phyloP scores from a whole-genome alignment of 1,284 basidiomycete genomes.

The Lentinula novae-zelandiae region DNA sequence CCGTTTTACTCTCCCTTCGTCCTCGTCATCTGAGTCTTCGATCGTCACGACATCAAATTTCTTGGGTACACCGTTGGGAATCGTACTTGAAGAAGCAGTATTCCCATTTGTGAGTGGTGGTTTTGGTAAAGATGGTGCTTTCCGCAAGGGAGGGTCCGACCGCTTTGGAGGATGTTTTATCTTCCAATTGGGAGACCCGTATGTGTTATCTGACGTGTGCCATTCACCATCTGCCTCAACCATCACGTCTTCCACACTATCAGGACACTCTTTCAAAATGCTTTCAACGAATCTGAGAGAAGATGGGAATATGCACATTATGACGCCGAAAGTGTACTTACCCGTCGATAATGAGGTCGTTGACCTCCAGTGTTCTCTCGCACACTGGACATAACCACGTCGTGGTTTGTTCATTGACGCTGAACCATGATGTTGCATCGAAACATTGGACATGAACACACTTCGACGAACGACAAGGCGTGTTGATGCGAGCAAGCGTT shows the following conservation, averaged over 20 bases:
- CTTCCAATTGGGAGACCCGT: constrained; percentile 72
- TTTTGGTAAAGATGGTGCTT: constrained; percentile 29
- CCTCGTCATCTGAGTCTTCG: constrained; percentile 73
- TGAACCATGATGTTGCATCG: constrained; percentile 92
- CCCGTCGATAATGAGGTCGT: constrained; percentile 91
- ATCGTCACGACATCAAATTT: constrained; percentile 38
- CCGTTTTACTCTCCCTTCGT: constrained; percentile 67
- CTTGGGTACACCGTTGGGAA: constrained; percentile 29
- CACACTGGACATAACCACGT: constrained; percentile 98
- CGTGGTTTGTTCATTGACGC: constrained; percentile 94
- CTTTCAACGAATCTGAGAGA: constrained; percentile 67
- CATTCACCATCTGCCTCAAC: constrained; percentile 94
- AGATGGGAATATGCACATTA: constrained; percentile 4
- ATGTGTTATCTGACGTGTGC: constrained; percentile 89
- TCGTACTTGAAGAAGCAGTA: constrained; percentile 2
- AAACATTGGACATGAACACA: constrained; percentile 97
- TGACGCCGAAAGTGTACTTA: constrained; percentile 35
- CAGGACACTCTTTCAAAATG: constrained; percentile 75
- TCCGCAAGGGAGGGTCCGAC: constrained; percentile 21
- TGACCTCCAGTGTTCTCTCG: constrained; percentile 72
- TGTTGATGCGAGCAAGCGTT: constrained; percentile 83
- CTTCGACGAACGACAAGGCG: constrained; percentile 79
- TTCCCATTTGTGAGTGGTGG: constrained; percentile 13
- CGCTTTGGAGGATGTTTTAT: constrained; percentile 42
- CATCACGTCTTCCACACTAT: constrained; percentile 85